These are phyloP conservation scores for Lagenaria siceraria DNA, from an alignment of 306 rosid species.

Conservation along the genomic window DNA sequence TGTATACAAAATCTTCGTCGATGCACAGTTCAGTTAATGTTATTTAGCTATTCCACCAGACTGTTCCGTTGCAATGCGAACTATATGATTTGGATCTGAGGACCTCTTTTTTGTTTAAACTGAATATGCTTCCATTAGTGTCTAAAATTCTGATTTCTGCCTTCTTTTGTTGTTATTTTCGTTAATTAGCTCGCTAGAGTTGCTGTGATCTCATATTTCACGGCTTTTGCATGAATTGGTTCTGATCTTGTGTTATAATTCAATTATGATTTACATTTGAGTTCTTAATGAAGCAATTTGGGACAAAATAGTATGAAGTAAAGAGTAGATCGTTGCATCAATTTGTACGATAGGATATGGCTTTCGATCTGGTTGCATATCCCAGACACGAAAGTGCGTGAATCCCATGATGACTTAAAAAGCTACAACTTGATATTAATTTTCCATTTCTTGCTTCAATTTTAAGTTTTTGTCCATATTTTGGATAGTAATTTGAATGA, in stretches of 20 bases:
- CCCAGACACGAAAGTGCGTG: not conserved
- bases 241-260: not conserved
- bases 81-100: not conserved
- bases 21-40: no score
- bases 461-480: not conserved
- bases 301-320: not conserved
- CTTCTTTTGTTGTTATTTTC: not conserved
- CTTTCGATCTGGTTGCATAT: no score
- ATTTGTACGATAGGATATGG: no score
- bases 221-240: not conserved
- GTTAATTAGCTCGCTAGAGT: not conserved
- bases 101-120: not conserved
- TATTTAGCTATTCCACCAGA: no score
- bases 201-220: not conserved
- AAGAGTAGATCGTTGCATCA: not conserved
- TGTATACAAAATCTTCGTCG: no score
- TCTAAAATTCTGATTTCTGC: not conserved
- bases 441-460: not conserved
- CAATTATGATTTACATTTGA: no score
- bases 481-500: not conserved
- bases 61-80: not conserved
- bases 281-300: not conserved
- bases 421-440: not conserved
- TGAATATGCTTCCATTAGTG: not conserved
- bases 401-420: not conserved